These are phyloP conservation scores for Tetradesmus lagerheimii DNA, from an alignment of 139 green algal species.

Conservation along the genomic window DNA sequence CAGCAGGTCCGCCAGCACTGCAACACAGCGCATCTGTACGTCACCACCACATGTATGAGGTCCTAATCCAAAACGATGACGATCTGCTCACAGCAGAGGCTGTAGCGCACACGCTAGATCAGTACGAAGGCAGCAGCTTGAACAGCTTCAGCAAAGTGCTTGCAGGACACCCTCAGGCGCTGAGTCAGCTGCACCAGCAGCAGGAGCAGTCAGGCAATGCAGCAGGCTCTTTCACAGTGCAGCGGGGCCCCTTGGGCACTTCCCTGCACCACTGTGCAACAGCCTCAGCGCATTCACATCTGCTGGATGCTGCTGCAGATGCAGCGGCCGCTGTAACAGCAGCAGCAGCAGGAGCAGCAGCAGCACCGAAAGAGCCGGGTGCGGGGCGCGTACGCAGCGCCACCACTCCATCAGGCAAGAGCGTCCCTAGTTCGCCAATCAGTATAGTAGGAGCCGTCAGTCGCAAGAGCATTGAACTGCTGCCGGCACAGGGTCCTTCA, in stretches of 20 bases:
- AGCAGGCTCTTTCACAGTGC: no score
- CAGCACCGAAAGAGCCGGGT: not conserved
- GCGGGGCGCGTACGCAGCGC: not conserved
- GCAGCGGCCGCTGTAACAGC: not conserved
- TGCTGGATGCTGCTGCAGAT: constrained; percentile 22
- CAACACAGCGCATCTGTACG: not conserved
- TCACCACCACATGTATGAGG: constrained; percentile 36
- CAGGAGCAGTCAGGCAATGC: not conserved
- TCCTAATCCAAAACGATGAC: constrained; percentile 45
- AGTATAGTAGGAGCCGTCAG: constrained; percentile 23
- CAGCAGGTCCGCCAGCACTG: not conserved
- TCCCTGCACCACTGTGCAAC: constrained; percentile 19
- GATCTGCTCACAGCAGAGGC: constrained; percentile 29
- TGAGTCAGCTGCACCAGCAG: not conserved
- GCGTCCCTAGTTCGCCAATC: not conserved
- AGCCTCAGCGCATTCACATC: constrained; percentile 2
- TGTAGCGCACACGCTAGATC: constrained; percentile 34
- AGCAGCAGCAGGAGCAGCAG: not conserved
- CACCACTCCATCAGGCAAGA: not conserved
- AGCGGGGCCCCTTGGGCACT: not conserved
- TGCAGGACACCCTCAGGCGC: constrained; percentile 13
- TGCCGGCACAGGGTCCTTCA: constrained; percentile 10
- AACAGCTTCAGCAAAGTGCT: not conserved
- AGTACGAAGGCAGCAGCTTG: constrained; percentile 24
- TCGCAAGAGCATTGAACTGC: constrained; percentile 6